Conservation (phyloP, 148 eudicot species). For the Heliosperma pusillum region DNA sequence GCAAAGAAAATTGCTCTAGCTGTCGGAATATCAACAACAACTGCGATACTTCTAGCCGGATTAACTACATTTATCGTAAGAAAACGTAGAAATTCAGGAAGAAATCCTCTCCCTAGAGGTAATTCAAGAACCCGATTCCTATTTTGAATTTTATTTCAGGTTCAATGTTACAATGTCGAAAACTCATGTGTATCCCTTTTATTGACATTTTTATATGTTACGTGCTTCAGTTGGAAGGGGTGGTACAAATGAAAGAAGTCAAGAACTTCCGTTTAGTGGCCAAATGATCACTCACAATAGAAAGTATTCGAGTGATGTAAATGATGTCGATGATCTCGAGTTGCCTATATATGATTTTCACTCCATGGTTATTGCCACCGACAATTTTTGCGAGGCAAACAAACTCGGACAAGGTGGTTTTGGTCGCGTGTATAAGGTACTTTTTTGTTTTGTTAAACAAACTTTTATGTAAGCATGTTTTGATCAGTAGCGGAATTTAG, state of each 20-base stretch:
- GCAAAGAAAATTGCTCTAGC: conserved; percentile 23
- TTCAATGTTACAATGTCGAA: not conserved
- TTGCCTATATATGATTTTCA: conserved; percentile 35
- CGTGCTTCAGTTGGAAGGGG: conserved; percentile 21
- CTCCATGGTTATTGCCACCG: conserved; percentile 31
- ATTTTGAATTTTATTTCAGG: not conserved
- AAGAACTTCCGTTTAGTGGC: conserved; percentile 27
- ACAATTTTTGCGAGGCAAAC: conserved; percentile 31
- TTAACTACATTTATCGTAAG: conserved; percentile 27
- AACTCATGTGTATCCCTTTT: not conserved
- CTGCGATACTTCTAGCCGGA: conserved; percentile 27
- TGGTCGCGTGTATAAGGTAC: conserved; percentile 41
- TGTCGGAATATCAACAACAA: conserved; percentile 37
- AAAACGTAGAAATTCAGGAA: conserved; percentile 27
- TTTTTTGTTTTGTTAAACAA: not conserved
- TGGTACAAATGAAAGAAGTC: conserved; percentile 27
- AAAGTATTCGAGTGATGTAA: conserved; percentile 31
- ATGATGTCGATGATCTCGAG: conserved; percentile 27
- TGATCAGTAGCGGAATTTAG: too few species aligned
- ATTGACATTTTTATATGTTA: not conserved
- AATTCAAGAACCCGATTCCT: not conserved
- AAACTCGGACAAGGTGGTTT: conserved; percentile 47
- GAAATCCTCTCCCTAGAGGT: conserved; percentile 32
- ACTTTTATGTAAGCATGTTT: too few species aligned
- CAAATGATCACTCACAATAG: conserved; percentile 19